These are phyloP conservation scores for Pseudogymnoascus sp. DNA, from an alignment of 2,329 filamentous ascomycete species.

Conservation along the genomic window DNA sequence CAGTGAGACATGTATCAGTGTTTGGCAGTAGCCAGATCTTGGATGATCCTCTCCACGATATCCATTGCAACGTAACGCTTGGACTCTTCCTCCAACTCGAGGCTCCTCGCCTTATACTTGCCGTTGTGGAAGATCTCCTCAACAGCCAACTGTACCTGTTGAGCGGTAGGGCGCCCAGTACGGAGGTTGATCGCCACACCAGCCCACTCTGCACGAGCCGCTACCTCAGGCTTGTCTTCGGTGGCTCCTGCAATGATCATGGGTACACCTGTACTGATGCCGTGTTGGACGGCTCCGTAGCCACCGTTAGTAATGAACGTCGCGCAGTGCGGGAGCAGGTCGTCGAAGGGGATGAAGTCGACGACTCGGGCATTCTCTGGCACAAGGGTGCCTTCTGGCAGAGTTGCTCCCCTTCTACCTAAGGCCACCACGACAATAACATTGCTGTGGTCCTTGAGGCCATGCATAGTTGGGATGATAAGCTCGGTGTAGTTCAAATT, in stretches of 20 bases:
- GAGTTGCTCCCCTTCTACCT: slow-evolving; percentile 21
- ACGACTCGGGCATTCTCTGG: slow-evolving; percentile 29
- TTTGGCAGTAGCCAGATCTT: not conserved
- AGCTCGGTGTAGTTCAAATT: slow-evolving; percentile 26
- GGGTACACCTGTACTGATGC: slow-evolving; percentile 28
- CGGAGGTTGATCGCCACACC: slow-evolving; percentile 31
- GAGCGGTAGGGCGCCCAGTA: slow-evolving; percentile 9
- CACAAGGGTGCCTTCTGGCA: slow-evolving; percentile 25
- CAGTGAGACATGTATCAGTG: not conserved
- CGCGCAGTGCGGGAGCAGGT: slow-evolving; percentile 28
- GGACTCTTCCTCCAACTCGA: slow-evolving; percentile 5
- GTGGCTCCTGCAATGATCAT: slow-evolving; percentile 28
- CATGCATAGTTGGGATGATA: slow-evolving; percentile 31
- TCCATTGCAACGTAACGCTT: not conserved
- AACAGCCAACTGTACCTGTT: slow-evolving; percentile 5
- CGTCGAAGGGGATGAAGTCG: slow-evolving; percentile 33
- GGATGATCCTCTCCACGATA: not conserved
- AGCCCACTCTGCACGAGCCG: slow-evolving; percentile 27
- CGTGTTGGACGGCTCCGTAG: slow-evolving; percentile 31
- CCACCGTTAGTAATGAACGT: slow-evolving; percentile 32
- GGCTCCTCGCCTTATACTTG: not conserved
- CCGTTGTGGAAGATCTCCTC: not conserved
- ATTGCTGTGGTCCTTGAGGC: slow-evolving; percentile 28
- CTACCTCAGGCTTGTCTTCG: slow-evolving; percentile 31
- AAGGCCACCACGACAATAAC: slow-evolving; percentile 30